Evolutionary conservation across 208 protist genomes (phyloP), one percentile per base, ranked within the genome.

Genomic region (Leishmania lainsoni): DNA sequence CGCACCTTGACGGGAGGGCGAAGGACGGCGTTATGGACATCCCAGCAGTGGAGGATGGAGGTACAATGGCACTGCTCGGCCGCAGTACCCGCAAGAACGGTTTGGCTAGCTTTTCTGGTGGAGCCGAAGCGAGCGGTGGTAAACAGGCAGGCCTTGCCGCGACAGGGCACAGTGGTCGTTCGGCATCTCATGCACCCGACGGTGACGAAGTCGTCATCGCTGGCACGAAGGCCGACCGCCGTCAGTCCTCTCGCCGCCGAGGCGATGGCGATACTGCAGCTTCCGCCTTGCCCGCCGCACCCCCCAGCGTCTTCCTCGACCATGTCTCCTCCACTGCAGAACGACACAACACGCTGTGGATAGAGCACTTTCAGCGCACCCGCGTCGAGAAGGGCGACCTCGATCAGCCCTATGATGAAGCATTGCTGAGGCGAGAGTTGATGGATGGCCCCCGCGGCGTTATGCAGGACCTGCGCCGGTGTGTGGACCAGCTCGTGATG

Each of bases 401-500:
- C 12, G 89, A 96, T 61, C 96, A 97, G 86, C 81, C 78, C 42
- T 89, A 89, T 56, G 97, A 98, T 79, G 87, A 89, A 76, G 76
- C 39, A 49, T 58, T 97, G 42, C 83, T 98, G 68, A 83, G 92
- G 35, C 82, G 91, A 66, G 88, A 98, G 83, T 88, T 98, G 29
- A 81, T 99, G 75, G 89, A 96, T 59, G 96, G 97, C 8, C 91
- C 94, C 4, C 87, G 90, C 29, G 97, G 97, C 17, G 87, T 99
- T 29, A 95, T 98, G 88, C 83, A 91, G 35, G 90, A 98, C 52
- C 83, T 99, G 61, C 93, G 98, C 48, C 80, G 78, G 70, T 91
- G 94, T 80, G 97, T 99, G 5, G 97, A 99, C 79, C 85, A 96
- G 88, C 89, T 98, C n/a, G 93, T 99, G 58, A 85, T 91, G 81